These are phyloP conservation scores for Acrocalymma vagum DNA, from an alignment of 2,329 filamentous ascomycete genomes.

Conservation along the genomic window DNA sequence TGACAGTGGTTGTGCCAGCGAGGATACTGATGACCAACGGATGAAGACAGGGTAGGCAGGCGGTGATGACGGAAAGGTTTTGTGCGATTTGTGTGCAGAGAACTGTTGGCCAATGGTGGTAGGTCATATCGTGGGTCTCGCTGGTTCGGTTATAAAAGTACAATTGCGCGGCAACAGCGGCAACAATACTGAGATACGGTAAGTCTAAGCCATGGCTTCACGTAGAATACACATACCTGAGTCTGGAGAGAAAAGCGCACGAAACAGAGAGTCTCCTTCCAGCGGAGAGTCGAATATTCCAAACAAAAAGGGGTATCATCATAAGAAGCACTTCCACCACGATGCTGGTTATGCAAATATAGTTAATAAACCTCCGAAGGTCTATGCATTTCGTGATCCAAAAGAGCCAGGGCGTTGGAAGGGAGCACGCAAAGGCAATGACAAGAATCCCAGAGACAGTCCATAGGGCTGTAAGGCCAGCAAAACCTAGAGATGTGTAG, in stretches of 20 bases:
- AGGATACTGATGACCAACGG: slow-evolving; percentile 33
- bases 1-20: slow-evolving; percentile 20
- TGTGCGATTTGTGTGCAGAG: slow-evolving; percentile 38
- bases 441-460: slow-evolving; percentile 32
- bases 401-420: slow-evolving; percentile 32
- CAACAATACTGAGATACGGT: slow-evolving; percentile 28
- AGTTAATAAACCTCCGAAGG: slow-evolving; percentile 34
- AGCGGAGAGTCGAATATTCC: slow-evolving; percentile 31
- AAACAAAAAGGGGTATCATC: slow-evolving; percentile 35
- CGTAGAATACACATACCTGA: slow-evolving; percentile 23
- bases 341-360: slow-evolving; percentile 36
- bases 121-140: slow-evolving; percentile 15
- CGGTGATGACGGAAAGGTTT: slow-evolving; percentile 37
- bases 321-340: slow-evolving; percentile 34
- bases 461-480: slow-evolving; percentile 31
- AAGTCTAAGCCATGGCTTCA: background rate
- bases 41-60: slow-evolving; percentile 34
- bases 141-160: slow-evolving; percentile 28
- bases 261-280: slow-evolving; percentile 34
- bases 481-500: slow-evolving; percentile 25
- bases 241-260: slow-evolving; percentile 27
- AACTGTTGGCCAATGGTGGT: slow-evolving; percentile 25
- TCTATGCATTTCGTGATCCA: slow-evolving; percentile 23
- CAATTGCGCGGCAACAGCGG: slow-evolving; percentile 27
- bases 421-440: slow-evolving; percentile 31